Percentiles rank a stretch among this genome's conserved stretches.
phyloP scores from a whole-genome alignment of 306 rosid species.

The Pyrus communis region DNA sequence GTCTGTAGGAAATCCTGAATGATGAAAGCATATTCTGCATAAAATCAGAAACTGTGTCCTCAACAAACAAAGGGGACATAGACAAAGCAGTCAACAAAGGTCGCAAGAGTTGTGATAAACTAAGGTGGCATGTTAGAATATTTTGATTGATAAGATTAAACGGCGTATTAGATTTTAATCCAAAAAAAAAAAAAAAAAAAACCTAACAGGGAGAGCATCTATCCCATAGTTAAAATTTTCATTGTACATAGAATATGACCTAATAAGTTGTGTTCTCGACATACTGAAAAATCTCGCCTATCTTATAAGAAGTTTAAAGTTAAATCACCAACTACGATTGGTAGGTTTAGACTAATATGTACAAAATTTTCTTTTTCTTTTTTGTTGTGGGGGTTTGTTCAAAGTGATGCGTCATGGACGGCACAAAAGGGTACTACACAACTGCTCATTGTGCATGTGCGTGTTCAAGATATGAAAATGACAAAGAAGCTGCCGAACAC shows the following conservation, averaged over 20 bases:
- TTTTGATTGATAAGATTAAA: neutral
- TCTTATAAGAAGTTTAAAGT: neutral
- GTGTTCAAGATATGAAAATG: neutral
- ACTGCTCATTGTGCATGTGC: neutral
- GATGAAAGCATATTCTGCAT: too few species aligned
- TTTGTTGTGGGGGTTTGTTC: neutral
- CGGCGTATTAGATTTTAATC: neutral
- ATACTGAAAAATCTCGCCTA: too few species aligned
- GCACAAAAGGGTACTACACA: neutral
- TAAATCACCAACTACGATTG: neutral
- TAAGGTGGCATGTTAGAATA: neutral
- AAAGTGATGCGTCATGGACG: neutral
- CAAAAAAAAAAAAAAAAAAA: too few species aligned
- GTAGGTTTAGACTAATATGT: neutral
- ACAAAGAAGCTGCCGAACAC: neutral
- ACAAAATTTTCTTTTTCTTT: neutral
- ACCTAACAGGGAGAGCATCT: too few species aligned
- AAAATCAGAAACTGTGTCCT: too few species aligned
- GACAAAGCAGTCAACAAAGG: neutral
- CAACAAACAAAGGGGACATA: too few species aligned
- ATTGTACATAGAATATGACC: accelerated
- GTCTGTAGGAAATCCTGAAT: too few species aligned
- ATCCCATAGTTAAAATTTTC: too few species aligned
- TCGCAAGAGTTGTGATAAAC: slow-evolving; percentile 3
- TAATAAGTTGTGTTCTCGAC: too few species aligned